Evolutionary conservation across 257 asterid genomes (phyloP), one percentile per base, ranked within the genome.

Genomic region (Lycium ferocissimum): DNA sequence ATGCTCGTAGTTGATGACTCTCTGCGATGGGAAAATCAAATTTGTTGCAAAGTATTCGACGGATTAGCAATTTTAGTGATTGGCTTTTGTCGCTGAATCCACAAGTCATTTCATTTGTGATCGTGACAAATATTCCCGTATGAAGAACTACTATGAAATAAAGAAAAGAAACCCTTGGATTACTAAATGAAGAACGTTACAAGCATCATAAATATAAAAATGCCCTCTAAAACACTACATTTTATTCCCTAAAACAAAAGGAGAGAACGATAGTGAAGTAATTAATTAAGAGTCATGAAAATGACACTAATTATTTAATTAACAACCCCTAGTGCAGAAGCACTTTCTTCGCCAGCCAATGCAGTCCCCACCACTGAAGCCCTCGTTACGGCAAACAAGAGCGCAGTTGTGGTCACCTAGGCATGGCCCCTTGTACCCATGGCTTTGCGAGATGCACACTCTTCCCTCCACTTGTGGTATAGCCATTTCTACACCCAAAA

Each of bases 271-370:
- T 8, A 69, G 45, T 38, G 33, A 70, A 43, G 7, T 69, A 69
- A 38, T 37, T 35, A 65, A 56, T 12, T 56, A 56, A 14, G 15
- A 20, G 70, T 22, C 70, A 62, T 62, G 10, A 20, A 20, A 13
- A 62, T 20, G 70, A 22, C 38, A 62, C 47, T 66, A 66, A 37
- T 38, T 15, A 66, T 26, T 69, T 71, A 18, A 43, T 72, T 45
- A 86, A 37, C 89, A 86, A 20, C 2, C 6, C 81, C 56, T 86
- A 17, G 83, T 86, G 87, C 89, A 86, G 47, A 70, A 86, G 57
- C 89, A 86, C 53, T 86, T 86, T 18, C 89, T 75, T 18, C 81
- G 62, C 47, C 80, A 40, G 14, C 85, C 89, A 37, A 56, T 37
- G 85, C 88, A 85, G 53, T 1, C 20, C 33, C 65, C 86, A 7